These are phyloP conservation scores for Venturiaceae sp. DNA, from an alignment of 2,329 filamentous ascomycete genomes.

Conservation along the genomic window DNA sequence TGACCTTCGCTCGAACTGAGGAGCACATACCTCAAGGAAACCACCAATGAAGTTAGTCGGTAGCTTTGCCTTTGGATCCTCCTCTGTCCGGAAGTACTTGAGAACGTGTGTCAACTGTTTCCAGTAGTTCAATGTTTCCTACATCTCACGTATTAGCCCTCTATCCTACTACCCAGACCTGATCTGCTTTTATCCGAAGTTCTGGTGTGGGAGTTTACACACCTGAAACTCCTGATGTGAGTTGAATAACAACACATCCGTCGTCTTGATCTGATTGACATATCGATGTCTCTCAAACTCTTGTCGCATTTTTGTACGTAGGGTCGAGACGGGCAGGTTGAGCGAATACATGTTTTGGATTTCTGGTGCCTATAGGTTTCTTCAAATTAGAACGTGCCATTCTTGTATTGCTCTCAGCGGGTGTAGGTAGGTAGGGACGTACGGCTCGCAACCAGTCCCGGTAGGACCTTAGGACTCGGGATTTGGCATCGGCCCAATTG, in stretches of 20 bases:
- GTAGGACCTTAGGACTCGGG: constrained; percentile 80
- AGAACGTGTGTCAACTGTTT: constrained; percentile 93
- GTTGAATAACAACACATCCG: constrained; percentile 85
- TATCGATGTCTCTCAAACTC: constrained; percentile 95
- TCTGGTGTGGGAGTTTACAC: constrained; percentile 14
- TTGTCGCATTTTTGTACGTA: constrained; percentile 90
- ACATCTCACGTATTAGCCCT: not conserved
- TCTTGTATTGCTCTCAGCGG: not conserved
- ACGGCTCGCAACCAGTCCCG: constrained; percentile 94
- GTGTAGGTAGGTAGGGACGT: constrained; percentile 36
- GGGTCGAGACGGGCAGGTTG: constrained; percentile 73
- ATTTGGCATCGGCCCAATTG: constrained; percentile 83
- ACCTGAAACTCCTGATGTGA: constrained; percentile 94
- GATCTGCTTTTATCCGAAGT: not conserved
- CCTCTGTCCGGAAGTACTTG: constrained; percentile 91
- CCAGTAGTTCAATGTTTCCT: constrained; percentile 99
- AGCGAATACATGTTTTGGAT: constrained; percentile 97
- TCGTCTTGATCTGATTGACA: constrained; percentile 76
- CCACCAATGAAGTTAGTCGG: constrained; percentile 87
- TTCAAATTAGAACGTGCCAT: not conserved
- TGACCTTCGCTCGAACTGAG: not conserved
- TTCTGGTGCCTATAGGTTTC: constrained; percentile 67
- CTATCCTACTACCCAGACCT: not conserved
- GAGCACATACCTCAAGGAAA: constrained; percentile 73
- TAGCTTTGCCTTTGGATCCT: constrained; percentile 63